Conservation (phyloP, 1,284 basidiomycete genomes). For the Boletus sp. region DNA sequence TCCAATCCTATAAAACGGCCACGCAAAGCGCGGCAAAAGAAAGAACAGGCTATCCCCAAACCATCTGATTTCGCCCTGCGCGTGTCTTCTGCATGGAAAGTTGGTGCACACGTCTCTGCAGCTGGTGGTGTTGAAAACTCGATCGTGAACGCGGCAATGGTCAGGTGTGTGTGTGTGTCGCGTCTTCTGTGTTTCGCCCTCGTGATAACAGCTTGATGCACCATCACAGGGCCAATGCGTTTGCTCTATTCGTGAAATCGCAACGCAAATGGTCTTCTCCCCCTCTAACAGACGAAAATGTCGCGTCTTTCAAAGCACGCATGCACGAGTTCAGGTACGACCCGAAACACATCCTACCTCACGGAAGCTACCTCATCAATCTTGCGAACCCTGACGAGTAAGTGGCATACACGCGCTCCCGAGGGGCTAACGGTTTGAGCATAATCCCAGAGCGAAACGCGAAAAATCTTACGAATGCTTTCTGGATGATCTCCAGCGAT, state of each 20-base stretch:
- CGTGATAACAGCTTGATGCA: neutral
- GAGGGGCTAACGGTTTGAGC: neutral
- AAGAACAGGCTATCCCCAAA: neutral
- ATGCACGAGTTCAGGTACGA: conserved; percentile 60
- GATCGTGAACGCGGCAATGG: conserved; percentile 64
- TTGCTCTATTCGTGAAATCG: conserved; percentile 82
- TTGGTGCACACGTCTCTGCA: conserved; percentile 82
- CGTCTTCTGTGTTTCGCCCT: neutral
- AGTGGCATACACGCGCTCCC: conserved; percentile 23
- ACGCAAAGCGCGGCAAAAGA: conserved; percentile 11
- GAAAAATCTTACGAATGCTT: conserved; percentile 79
- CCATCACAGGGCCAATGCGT: conserved; percentile 64
- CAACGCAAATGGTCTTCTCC: conserved; percentile 78
- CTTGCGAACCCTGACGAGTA: conserved; percentile 77
- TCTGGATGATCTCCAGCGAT: conserved; percentile 78
- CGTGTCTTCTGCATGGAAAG: conserved; percentile 49
- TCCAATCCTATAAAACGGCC: conserved; percentile 2
- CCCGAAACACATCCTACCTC: conserved; percentile 62
- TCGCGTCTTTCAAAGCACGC: conserved; percentile 52
- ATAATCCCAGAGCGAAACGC: conserved; percentile 56
- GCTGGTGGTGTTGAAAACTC: conserved; percentile 78
- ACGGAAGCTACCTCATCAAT: conserved; percentile 85
- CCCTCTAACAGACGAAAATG: conserved; percentile 47
- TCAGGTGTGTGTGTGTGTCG: conserved; percentile 55
- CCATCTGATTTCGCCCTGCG: conserved; percentile 29